Conservation (phyloP, 2,329 filamentous ascomycete genomes). For the Neophaeococcomyces aloes region DNA sequence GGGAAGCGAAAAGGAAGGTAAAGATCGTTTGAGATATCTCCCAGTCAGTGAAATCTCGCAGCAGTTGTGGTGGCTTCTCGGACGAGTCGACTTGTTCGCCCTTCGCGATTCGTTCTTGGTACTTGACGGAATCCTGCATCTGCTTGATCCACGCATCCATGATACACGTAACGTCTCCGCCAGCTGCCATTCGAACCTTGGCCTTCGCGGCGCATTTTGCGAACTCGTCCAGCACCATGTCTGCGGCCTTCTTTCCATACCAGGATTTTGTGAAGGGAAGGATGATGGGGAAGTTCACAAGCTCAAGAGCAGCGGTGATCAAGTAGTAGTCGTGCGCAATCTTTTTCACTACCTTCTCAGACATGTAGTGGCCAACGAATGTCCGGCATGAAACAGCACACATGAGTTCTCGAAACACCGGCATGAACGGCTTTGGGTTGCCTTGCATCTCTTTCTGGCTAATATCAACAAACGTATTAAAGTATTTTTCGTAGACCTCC, state of each 20-base stretch:
- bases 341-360: constrained; percentile 79
- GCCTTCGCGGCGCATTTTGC: constrained; percentile 84
- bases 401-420: constrained; percentile 85
- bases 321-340: constrained; percentile 95
- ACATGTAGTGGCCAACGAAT: constrained; percentile 95
- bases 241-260: constrained; percentile 92
- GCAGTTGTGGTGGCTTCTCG: constrained; percentile 70
- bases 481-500: constrained; percentile 81
- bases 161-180: constrained; percentile 79
- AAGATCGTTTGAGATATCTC: constrained; percentile 91
- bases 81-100: constrained; percentile 57
- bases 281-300: constrained; percentile 98
- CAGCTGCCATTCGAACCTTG: constrained; percentile 82
- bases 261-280: constrained; percentile 89
- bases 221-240: constrained; percentile 85
- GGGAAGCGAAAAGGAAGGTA: constrained; percentile 93
- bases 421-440: constrained; percentile 78
- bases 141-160: constrained; percentile 89
- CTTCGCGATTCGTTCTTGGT: constrained; percentile 65
- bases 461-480: constrained; percentile 64
- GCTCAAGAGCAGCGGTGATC: constrained; percentile 87
- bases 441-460: constrained; percentile 57
- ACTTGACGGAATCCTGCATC: constrained; percentile 75
- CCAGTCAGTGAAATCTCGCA: constrained; percentile 79
- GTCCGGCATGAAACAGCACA: constrained; percentile 89